phyloP scores from a whole-genome alignment of 2,329 filamentous ascomycete species.

The Aspergillus tubingensis region DNA sequence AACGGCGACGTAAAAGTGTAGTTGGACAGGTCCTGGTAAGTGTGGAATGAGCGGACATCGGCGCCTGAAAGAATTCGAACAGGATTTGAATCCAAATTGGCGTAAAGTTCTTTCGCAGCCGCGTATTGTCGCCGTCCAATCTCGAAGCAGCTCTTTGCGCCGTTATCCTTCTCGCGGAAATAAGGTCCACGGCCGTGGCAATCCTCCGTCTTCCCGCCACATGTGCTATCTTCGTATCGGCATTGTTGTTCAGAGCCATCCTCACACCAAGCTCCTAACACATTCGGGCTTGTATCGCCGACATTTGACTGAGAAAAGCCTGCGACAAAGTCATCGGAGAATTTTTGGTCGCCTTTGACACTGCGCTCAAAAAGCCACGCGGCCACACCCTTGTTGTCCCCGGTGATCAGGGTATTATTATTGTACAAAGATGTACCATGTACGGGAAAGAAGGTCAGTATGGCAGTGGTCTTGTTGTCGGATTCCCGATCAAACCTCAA shows the following conservation, averaged over 20 bases:
- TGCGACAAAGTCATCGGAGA: constrained; percentile 73
- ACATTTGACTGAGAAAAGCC: constrained; percentile 92
- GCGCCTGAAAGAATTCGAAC: constrained; percentile 56
- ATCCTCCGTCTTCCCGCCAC: constrained; percentile 50
- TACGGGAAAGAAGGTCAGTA: constrained; percentile 88
- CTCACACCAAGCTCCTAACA: constrained; percentile 85
- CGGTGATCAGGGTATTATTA: constrained; percentile 87
- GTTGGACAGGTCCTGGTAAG: constrained; percentile 77
- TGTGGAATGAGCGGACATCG: constrained; percentile 78
- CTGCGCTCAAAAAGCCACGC: constrained; percentile 80
- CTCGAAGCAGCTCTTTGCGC: constrained; percentile 53
- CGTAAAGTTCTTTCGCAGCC: constrained; percentile 55
- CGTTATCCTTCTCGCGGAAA: constrained; percentile 47
- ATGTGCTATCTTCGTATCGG: constrained; percentile 74
- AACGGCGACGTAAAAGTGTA: constrained; percentile 70
- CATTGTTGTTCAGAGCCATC: constrained; percentile 67
- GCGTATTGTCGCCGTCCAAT: constrained; percentile 50
- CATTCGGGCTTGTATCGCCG: constrained; percentile 87
- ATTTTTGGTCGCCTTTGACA: constrained; percentile 55
- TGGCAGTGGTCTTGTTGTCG: constrained; percentile 74
- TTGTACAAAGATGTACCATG: constrained; percentile 89
- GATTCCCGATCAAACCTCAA: constrained; percentile 74
- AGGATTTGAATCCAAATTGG: constrained; percentile 50
- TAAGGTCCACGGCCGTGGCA: constrained; percentile 51
- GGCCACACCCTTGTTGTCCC: constrained; percentile 96